phyloP scores from a whole-genome alignment of 1,139 yeast genomes.

The Saccharomycopsis phalli region DNA sequence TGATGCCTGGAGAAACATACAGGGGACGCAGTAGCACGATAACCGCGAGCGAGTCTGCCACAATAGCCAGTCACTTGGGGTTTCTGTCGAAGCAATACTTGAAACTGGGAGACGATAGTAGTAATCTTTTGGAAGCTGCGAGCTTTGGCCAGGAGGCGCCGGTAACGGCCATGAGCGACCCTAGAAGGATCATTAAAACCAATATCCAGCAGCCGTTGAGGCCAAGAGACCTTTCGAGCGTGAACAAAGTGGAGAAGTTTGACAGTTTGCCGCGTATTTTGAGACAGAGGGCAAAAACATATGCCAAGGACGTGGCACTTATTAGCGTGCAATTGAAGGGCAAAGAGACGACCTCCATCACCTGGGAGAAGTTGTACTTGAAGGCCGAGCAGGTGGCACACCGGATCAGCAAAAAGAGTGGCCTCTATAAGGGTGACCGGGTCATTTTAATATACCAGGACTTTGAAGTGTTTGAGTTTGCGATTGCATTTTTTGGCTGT shows the following conservation, averaged over 20 bases:
- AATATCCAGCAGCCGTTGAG: conserved; percentile 46
- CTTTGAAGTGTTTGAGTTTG: conserved; percentile 76
- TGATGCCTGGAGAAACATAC: neutral
- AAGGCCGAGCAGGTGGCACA: conserved; percentile 85
- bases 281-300: conserved; percentile 59
- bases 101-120: neutral
- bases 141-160: conserved; percentile 11
- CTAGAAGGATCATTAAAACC: neutral
- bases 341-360: conserved; percentile 63
- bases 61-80: neutral
- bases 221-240: conserved; percentile 41
- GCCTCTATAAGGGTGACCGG: conserved; percentile 70
- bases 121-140: neutral
- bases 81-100: conserved; percentile 1
- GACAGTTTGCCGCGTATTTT: conserved; percentile 66
- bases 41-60: too few relatives aligned
- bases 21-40: conserved; percentile 19
- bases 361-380: conserved; percentile 85
- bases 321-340: conserved; percentile 68
- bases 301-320: conserved; percentile 64
- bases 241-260: conserved; percentile 25
- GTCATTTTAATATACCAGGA: conserved; percentile 80
- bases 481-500: conserved; percentile 82
- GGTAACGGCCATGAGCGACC: conserved; percentile 11
- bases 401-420: conserved; percentile 65